Base-by-base conservation (phyloP, 116 monocot species). In the Trichopus zeylanicus region DNA sequence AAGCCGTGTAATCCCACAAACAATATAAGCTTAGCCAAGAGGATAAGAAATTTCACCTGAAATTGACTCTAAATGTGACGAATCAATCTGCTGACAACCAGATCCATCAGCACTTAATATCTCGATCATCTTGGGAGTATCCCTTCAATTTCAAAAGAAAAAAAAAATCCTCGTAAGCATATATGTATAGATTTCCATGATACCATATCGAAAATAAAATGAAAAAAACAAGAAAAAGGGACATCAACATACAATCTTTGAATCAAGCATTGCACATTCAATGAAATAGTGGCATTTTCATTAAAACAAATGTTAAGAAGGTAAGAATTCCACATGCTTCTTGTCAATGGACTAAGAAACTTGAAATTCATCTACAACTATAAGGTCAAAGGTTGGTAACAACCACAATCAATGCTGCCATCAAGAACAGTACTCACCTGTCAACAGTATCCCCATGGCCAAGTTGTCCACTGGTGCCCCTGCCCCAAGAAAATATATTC, bases 391-490 rank as follows among this genome's bases (percentile, higher is more conserved):
- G 32, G 4, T 33, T 33, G 8, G 32, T 8, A 33, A 4, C 32
- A 33, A 8, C 8, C n/a, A n/a, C n/a, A 42, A 42, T 42, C 42
- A 42, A 42, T 16, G n/a, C 42, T 42, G 12, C 42, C 13, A n/a
- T 12, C 6, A 42, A n/a, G 21, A 24, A 49, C 49, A 19, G 49
- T 9, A 24, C 9, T 31, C 76, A 93, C 93, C 87, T 51, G 68
- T 90, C 95, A 67, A 84, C 28, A 65, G 59, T 74, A 58, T 95
- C 90, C 7, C 83, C 95, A 81, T 84, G 90, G 39, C 95, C 95
- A 67, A 95, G 90, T 62, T 95, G 95, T 63, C 95, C 95, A 57
- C 84, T 84, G 10, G 90, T 87, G 56, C 90, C 90, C 60, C 95
- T 86, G 0, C 95, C 95, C 95, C 95, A 95, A 46, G 84, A 84